phyloP scores from a whole-genome alignment of 2,329 filamentous ascomycete genomes.

The Colletotrichum simmondsii region DNA sequence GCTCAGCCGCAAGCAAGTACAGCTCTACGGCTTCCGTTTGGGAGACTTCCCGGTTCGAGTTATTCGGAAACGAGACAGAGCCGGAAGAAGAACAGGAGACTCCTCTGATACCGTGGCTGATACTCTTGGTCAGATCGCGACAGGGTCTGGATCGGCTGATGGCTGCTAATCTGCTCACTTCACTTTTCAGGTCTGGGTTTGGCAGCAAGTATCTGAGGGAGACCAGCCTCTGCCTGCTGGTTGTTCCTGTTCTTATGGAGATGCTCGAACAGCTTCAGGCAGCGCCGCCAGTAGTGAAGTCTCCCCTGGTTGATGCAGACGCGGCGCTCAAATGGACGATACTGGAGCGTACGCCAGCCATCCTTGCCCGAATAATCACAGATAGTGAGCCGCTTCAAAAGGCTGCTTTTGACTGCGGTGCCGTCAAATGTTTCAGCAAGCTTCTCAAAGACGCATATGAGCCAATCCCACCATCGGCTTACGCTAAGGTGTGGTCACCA shows the following conservation, averaged over 20 bases:
- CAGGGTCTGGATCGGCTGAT: constrained; percentile 70
- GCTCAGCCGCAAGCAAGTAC: constrained; percentile 40
- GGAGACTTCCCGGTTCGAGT: constrained; percentile 46
- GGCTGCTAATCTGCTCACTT: constrained; percentile 76
- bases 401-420: constrained; percentile 76
- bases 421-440: constrained; percentile 57
- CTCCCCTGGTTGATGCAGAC: constrained; percentile 46
- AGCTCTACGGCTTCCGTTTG: constrained; percentile 41
- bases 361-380: constrained; percentile 82
- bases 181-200: constrained; percentile 75
- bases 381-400: constrained; percentile 85
- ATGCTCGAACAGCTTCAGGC: constrained; percentile 50
- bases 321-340: constrained; percentile 60
- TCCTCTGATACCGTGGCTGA: constrained; percentile 78
- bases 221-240: constrained; percentile 71
- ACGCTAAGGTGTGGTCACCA: constrained; percentile 52
- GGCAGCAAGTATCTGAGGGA: constrained; percentile 71
- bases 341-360: constrained; percentile 77
- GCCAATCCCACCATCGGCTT: constrained; percentile 47
- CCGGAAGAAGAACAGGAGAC: constrained; percentile 73
- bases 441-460: constrained; percentile 64
- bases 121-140: constrained; percentile 70
- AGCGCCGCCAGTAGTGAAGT: constrained; percentile 24
- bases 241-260: constrained; percentile 76
- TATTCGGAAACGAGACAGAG: constrained; percentile 42